Percentiles rank a stretch among this genome's conserved stretches.
Conservation (phyloP, 495 filamentous ascomycete genomes). For the Cladorrhinum samala region DNA sequence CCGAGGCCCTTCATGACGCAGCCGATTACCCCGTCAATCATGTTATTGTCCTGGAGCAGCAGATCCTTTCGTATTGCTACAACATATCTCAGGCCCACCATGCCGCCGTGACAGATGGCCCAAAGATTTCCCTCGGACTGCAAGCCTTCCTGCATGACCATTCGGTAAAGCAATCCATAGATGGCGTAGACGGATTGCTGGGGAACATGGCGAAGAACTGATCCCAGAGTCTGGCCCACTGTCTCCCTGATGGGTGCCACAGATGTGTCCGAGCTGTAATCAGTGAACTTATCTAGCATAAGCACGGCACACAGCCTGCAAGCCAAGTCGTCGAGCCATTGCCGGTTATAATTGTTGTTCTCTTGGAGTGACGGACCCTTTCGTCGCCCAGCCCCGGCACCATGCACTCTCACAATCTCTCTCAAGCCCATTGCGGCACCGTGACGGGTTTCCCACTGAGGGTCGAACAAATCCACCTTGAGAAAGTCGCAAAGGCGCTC, state of each 20-base stretch:
- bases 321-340: constrained; percentile 87
- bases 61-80: constrained; percentile 92
- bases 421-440: constrained; percentile 92
- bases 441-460: constrained; percentile 94
- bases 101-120: constrained; percentile 96
- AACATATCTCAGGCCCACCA: constrained; percentile 91
- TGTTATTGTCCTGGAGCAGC: constrained; percentile 67
- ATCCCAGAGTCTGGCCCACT: constrained; percentile 89
- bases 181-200: constrained; percentile 68
- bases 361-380: constrained; percentile 61
- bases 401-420: constrained; percentile 88
- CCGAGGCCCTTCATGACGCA: constrained; percentile 92
- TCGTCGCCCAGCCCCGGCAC: constrained; percentile 78
- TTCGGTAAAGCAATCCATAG: constrained; percentile 72
- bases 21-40: constrained; percentile 88
- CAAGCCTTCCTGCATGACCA: constrained; percentile 87
- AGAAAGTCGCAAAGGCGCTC: constrained; percentile 92
- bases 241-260: constrained; percentile 95
- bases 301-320: constrained; percentile 90
- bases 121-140: constrained; percentile 64
- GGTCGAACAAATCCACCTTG: constrained; percentile 86
- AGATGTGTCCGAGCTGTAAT: constrained; percentile 95
- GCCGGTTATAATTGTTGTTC: constrained; percentile 72
- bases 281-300: constrained; percentile 94
- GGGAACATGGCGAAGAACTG: constrained; percentile 74